A percentile compares a stretch with the other conserved stretches of the same genome.
Conservation (phyloP, 257 asterid genomes). For the Forsythia suspensa region DNA sequence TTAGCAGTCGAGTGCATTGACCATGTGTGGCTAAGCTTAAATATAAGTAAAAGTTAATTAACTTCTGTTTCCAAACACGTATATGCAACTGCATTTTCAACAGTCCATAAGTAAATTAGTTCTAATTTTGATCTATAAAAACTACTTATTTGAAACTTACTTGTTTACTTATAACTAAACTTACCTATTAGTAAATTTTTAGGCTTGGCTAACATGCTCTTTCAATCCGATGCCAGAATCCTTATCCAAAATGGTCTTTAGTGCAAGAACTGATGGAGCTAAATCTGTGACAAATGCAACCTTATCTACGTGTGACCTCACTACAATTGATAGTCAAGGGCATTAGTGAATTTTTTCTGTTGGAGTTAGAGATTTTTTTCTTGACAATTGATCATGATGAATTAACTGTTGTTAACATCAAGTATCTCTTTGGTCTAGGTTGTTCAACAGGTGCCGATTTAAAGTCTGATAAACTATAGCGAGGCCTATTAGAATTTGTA, state of each 20-base stretch:
- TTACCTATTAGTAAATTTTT: background rate
- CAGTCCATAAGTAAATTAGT: background rate
- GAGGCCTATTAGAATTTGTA: background rate
- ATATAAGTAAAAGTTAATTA: background rate
- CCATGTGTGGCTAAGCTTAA: background rate
- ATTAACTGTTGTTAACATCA: too few species aligned
- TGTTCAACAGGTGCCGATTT: too few species aligned
- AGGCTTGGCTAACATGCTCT: background rate
- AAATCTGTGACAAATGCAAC: too few species aligned
- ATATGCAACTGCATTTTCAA: background rate
- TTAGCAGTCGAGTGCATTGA: background rate
- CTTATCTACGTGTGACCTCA: too few species aligned
- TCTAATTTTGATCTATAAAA: background rate
- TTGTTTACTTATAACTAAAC: background rate
- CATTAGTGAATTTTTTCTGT: too few species aligned
- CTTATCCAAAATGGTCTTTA: background rate
- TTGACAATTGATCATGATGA: too few species aligned
- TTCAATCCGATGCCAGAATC: background rate
- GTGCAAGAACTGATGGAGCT: too few species aligned
- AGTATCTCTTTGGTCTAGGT: too few species aligned
- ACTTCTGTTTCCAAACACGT: too few species aligned
- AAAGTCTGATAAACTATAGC: too few species aligned
- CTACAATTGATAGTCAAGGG: too few species aligned
- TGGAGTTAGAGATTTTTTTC: too few species aligned
- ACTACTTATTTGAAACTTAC: background rate